Conservation (phyloP, 1,284 basidiomycete genomes). For the Moniliophthora roreri region DNA sequence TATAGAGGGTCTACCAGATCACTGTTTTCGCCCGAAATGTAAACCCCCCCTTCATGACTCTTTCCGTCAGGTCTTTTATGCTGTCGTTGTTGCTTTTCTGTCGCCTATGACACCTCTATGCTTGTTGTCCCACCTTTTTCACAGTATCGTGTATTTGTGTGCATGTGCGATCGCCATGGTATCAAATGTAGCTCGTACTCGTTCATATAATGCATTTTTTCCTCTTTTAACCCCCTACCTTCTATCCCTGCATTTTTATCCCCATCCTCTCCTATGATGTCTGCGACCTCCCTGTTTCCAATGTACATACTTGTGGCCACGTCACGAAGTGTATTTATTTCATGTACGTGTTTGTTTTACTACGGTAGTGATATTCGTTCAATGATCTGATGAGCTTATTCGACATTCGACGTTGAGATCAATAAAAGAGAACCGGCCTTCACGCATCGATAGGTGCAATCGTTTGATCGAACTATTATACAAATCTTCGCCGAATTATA, state of each 20-base stretch:
- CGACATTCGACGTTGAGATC: no score
- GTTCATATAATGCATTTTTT: conserved; percentile 10
- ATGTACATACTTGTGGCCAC: neutral
- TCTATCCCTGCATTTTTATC: neutral
- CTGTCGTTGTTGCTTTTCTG: conserved; percentile 6
- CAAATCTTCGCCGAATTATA: no score
- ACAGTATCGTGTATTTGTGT: conserved; percentile 11
- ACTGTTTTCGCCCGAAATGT: no score
- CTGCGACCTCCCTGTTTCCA: neutral
- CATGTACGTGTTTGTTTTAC: neutral
- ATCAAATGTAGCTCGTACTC: conserved; percentile 9
- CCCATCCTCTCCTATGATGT: neutral
- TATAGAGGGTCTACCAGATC: no score
- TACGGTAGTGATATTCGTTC: neutral
- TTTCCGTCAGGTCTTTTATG: conserved; percentile 2
- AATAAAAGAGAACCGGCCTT: no score
- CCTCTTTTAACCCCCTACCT: neutral
- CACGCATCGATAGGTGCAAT: no score
- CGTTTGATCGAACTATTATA: no score
- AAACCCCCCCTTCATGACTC: no score
- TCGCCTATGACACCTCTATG: conserved; percentile 2
- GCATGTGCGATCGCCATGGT: conserved; percentile 12
- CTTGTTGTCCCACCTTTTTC: neutral
- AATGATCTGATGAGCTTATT: no score
- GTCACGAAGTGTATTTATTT: no score